Conservation (phyloP, 345 rosid species). For the Camelina sativa region DNA sequence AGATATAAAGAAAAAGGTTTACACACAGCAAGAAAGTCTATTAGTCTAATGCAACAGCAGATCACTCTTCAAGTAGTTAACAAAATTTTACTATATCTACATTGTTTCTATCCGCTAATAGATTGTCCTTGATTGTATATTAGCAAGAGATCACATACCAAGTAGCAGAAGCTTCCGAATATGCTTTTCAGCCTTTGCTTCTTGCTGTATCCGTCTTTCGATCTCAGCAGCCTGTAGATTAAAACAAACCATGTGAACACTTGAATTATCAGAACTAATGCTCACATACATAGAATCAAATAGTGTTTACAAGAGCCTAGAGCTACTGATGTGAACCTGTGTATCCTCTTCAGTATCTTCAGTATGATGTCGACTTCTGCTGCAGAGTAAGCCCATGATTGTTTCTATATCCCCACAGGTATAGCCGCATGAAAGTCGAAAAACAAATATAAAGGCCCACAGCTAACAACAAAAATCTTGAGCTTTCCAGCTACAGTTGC, state of each 20-base stretch:
- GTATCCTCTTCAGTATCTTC: conserved; percentile 81
- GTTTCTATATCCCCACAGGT: conserved; percentile 47
- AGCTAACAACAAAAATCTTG: conserved; percentile 31
- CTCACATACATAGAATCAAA: conserved; percentile 7
- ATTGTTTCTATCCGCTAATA: neutral
- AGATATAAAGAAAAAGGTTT: neutral
- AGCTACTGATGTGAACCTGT: conserved; percentile 53
- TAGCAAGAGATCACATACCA: conserved; percentile 51
- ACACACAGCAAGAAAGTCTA: neutral
- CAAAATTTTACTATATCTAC: neutral
- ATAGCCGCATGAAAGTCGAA: conserved; percentile 56
- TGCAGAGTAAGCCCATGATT: conserved; percentile 88
- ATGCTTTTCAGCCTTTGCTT: conserved; percentile 92
- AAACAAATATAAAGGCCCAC: conserved; percentile 39
- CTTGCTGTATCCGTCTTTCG: conserved; percentile 95
- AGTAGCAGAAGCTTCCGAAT: conserved; percentile 90
- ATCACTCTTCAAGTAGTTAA: neutral
- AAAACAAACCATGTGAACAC: conserved; percentile 21
- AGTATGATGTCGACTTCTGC: conserved; percentile 63
- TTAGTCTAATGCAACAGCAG: neutral
- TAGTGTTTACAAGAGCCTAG: conserved; percentile 6
- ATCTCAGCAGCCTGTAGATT: conserved; percentile 79
- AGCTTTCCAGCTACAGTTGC: conserved; percentile 25
- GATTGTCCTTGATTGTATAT: neutral
- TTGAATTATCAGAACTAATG: conserved; percentile 2